Evolutionary conservation across 306 rosid genomes (phyloP), one percentile per base, ranked within the genome.

Genomic region (Gillenia trifoliata): DNA sequence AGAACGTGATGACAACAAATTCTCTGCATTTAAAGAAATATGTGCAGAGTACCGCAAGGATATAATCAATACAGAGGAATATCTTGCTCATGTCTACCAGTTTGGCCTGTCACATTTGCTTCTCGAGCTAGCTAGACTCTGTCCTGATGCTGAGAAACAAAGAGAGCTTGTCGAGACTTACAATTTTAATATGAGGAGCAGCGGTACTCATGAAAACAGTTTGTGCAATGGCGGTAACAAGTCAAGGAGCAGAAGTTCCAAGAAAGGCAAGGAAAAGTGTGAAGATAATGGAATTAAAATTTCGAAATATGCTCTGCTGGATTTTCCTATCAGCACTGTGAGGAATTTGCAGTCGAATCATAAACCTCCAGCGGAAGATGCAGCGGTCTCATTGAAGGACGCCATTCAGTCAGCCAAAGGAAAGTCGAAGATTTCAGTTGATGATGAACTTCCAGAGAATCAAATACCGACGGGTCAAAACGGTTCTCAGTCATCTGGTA

Each of bases 21-120:
- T 86, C 71, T 12, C 85, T 28, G 33, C 84, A 43, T 94, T 94
- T 75, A 91, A 90, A 83, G 93, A 86, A 66, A 85, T 94, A 64
- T 89, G 97, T 72, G 90, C 79, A 29, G 87, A 86, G 65, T 94
- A 86, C 82, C 95, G 97, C 67, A 93, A 79, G 83, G 95, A 96
- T 66, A 80, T 82, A 69, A 68, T 94, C 16, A 92, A 85, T 75
- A 79, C 95, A 8, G 83, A 49, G 59, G 77, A 76, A 68, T 94
- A 94, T 77, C 84, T 94, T 86, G 89, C 85, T 52, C 88, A n/a
- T 77, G 96, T 94, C 68, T 83, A 78, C 80, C 87, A 87, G 83
- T 91, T 94, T 80, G 92, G 97, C 74, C 66, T 94, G 87, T 84
- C 93, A 65, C 92, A 90, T 85, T 92, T 94, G 80, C 86, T 90